Base-by-base conservation (phyloP, 352 stramenopile species). In the Globisporangium emineosum region DNA sequence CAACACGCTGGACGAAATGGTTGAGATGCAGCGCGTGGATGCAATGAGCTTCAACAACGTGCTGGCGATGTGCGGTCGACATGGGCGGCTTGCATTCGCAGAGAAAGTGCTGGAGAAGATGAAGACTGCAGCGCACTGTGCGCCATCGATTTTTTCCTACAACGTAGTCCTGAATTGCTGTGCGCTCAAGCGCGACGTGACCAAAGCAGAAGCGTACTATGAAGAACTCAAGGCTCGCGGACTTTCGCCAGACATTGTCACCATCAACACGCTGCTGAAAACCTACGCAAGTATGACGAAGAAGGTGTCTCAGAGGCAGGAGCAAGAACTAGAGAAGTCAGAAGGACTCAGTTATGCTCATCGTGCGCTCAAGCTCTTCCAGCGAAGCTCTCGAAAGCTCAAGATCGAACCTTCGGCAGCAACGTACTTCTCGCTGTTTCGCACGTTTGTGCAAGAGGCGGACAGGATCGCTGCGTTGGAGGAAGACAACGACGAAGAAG, bases 201-300 rank as follows among this genome's bases (percentile, higher is more conserved):
- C 37, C n/a, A 51, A 67, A 42, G 66, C 79, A 0, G 69, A 86
- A 30, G 43, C 17, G 8, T 74, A 75, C 49, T 57, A 78, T 29
- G 69, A 76, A 30, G 75, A 88, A 40, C 70, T 88, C 32, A 65
- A 73, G 15, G 35, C 66, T 15, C 66, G 66, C 15, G 62, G 61
- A 0, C 37, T 83, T 12, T 33, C 61, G 3, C 71, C 70, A 5
- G 73, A 86, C 29, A 43, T 68, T 21, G 68, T 86, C 40, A 85
- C 77, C 10, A 60, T 88, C 61, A 86, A 86, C 60, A 88, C 77
- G 15, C 66, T 85, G 58, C 65, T 86, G 3, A 86, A 88, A 40
- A 61, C 65, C 9, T 64, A 83, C 35, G 52, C 64, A 0, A 71
- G 69, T 57, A 54, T 54, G 25, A 64, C 35, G 10, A 57, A 56